phyloP scores from a whole-genome alignment of 2,329 filamentous ascomycete species.

The Hypoxylon sp. region DNA sequence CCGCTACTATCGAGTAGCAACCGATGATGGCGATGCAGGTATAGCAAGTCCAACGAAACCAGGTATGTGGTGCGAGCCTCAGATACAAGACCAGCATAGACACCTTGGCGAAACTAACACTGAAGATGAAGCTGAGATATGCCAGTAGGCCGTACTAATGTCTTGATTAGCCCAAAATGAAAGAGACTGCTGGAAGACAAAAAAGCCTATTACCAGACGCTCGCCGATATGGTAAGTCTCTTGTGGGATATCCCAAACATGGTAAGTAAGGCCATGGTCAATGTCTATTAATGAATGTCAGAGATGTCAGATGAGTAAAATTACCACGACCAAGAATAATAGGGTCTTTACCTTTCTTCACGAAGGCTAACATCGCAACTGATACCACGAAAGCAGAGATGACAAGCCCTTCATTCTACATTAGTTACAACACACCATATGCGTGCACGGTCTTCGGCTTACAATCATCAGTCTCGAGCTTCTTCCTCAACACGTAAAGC shows the following conservation, averaged over 20 bases:
- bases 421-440: constrained; percentile 1
- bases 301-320: not conserved
- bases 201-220: constrained; percentile 22
- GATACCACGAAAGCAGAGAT: constrained; percentile 27
- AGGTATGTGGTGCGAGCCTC: constrained; percentile 27
- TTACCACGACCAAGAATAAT: not conserved
- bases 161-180: constrained; percentile 5
- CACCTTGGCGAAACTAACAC: constrained; percentile 34
- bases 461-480: constrained; percentile 28
- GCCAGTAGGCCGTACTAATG: constrained; percentile 34
- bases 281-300: constrained; percentile 25
- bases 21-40: constrained; percentile 17
- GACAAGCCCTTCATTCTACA: constrained; percentile 25
- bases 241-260: constrained; percentile 35
- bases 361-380: constrained; percentile 30
- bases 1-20: constrained; percentile 31
- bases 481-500: constrained; percentile 22
- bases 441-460: not conserved
- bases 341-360: constrained; percentile 36
- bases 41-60: constrained; percentile 28
- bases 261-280: constrained; percentile 36
- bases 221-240: constrained; percentile 34
- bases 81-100: constrained; percentile 34
- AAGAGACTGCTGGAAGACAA: not conserved
- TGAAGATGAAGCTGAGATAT: constrained; percentile 32